Conservation (phyloP, 1,139 yeast genomes). For the Blastobotrys proliferans region DNA sequence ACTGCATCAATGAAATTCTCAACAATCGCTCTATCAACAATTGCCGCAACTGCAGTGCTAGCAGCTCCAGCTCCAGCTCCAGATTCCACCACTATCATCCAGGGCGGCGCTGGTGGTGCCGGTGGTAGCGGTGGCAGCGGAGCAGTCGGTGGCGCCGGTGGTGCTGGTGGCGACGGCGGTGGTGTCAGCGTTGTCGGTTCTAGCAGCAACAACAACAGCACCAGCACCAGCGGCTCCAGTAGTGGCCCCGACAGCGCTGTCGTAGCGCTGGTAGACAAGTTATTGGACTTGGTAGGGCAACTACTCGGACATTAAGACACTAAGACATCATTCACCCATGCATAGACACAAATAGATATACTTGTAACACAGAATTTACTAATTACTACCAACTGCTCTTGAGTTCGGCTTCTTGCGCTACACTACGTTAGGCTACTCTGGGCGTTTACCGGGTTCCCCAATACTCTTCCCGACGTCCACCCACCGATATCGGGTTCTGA, state of each 20-base stretch:
- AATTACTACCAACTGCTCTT: no score
- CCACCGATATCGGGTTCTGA: no score
- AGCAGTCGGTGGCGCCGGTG: neutral
- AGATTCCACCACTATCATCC: slow-evolving; percentile 6
- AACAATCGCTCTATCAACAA: neutral
- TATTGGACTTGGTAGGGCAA: neutral
- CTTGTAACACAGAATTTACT: no score
- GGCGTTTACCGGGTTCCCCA: no score
- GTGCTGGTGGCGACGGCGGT: slow-evolving; percentile 7
- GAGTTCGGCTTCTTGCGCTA: no score
- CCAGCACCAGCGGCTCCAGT: neutral
- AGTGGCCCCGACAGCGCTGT: neutral
- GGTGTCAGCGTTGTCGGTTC: slow-evolving; percentile 4
- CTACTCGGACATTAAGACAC: neutral
- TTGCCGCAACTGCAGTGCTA: neutral
- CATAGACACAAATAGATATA: no score
- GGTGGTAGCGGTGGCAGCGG: slow-evolving; percentile 5
- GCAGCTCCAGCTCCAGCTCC: neutral
- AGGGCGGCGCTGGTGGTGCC: slow-evolving; percentile 3
- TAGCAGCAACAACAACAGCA: neutral
- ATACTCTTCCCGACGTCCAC: no score
- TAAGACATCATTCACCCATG: no score
- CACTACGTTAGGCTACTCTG: no score
- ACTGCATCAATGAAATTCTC: neutral
- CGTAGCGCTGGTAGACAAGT: slow-evolving; percentile 2